Evolutionary conservation across 768 basidiomycete genomes (phyloP).

Genomic region (Flagelloscypha sp.): DNA sequence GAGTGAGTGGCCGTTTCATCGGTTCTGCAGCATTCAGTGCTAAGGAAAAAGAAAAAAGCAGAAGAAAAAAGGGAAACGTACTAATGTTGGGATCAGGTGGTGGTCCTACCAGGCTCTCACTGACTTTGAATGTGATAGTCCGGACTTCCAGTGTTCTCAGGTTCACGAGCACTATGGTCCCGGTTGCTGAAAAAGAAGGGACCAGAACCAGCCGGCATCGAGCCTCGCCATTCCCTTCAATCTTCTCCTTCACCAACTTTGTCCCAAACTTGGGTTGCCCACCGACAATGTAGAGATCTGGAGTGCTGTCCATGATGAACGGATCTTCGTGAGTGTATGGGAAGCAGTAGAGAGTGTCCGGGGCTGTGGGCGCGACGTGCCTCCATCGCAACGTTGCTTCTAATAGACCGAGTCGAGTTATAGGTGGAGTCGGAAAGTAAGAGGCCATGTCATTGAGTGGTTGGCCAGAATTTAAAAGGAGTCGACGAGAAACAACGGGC

Average conservation of each 20-base stretch:
- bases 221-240: constrained; percentile 20
- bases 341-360: constrained; percentile 98
- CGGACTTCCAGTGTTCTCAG: constrained; percentile 66
- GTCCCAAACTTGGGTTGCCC: constrained; percentile 83
- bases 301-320: constrained; percentile 79
- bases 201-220: constrained; percentile 70
- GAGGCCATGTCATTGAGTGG: constrained; percentile 93
- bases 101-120: too few species aligned
- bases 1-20: too few species aligned
- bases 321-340: constrained; percentile 85
- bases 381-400: constrained; percentile 83
- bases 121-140: constrained; percentile 50
- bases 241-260: constrained; percentile 43
- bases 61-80: too few species aligned
- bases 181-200: constrained; percentile 74
- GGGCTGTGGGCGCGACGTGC: constrained; percentile 97
- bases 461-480: constrained; percentile 88
- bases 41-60: too few species aligned
- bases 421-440: constrained; percentile 68
- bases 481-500: constrained; percentile 35
- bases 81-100: too few species aligned
- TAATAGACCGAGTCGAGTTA: constrained; percentile 67
- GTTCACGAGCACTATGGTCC: constrained; percentile 73
- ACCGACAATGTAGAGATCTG: constrained; percentile 88
- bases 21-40: too few species aligned